These are phyloP conservation scores for Trypethelium eluteriae DNA, from an alignment of 495 filamentous ascomycete species.

Conservation along the genomic window DNA sequence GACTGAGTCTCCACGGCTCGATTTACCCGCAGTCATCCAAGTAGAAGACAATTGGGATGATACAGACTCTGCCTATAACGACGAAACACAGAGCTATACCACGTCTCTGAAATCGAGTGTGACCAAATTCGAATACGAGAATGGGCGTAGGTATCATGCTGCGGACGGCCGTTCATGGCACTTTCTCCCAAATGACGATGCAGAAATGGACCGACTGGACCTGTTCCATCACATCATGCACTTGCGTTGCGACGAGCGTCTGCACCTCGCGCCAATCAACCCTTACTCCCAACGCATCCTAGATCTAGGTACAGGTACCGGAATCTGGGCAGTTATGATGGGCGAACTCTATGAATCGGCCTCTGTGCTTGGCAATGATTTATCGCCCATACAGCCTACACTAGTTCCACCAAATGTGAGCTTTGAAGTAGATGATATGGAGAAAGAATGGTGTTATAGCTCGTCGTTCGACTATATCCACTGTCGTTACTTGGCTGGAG, in stretches of 20 bases:
- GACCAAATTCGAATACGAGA: constrained; percentile 16
- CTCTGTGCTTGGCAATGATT: constrained; percentile 26
- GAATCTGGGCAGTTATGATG: constrained; percentile 46
- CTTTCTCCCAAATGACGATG: constrained; percentile 21
- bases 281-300: constrained; percentile 42
- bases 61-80: constrained; percentile 1
- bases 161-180: constrained; percentile 14
- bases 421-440: constrained; percentile 30
- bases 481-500: constrained; percentile 32
- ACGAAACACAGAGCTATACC: constrained; percentile 10
- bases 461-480: constrained; percentile 43
- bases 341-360: constrained; percentile 7
- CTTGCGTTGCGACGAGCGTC: constrained; percentile 46
- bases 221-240: constrained; percentile 55
- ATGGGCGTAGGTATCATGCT: constrained; percentile 21
- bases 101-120: constrained; percentile 12
- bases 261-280: constrained; percentile 46
- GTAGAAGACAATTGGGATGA: not conserved
- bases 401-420: constrained; percentile 26
- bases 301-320: constrained; percentile 58
- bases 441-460: constrained; percentile 26
- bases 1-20: not conserved
- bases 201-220: constrained; percentile 66
- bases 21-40: not conserved
- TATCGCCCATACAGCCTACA: constrained; percentile 28